Base-by-base conservation (phyloP, 2,329 filamentous ascomycete genomes). In the Cladobotryum protrusum region DNA sequence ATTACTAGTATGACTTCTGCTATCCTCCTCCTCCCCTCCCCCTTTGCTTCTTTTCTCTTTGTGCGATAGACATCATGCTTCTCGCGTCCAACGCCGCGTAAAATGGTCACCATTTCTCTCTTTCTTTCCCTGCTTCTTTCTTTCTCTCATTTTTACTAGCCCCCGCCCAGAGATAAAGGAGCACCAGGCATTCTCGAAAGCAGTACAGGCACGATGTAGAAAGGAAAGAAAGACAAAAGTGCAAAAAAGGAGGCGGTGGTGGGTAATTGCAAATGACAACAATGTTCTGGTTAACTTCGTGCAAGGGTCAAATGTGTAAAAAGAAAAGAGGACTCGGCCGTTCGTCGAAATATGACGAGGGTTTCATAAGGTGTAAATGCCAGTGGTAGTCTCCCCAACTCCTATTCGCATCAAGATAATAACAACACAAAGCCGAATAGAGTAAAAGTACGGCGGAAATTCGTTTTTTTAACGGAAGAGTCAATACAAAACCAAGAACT, bases 371-470 rank as follows among this genome's bases (percentile, higher is more conserved):
- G 14, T n/a, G 14, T n/a, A 37, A 37, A 37, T 37, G 35, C 35
- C 35, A 37, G 17, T 37, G 14, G 17, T 37, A 37, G 43, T 34
- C 48, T 43, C 44, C 48, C 48, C 44, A 47, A 50, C 43, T 50
- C 48, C 48, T 46, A 13, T 46, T 37, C 20, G 39, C 39, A 43
- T 13, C 46, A 50, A 43, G 15, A 18, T 37, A 50, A 42, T 42
- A 20, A 42, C 24, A 29, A 29, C 39, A 42, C 39, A 42, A 42
- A 42, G 39, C 18, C 39, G 19, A 20, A 42, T 18, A 42, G 4
- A 15, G 29, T 12, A 39, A 46, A 20, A 13, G 40, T 12, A 46
- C 41, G 33, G n/a, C 11, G 17, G 11, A 19, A 20, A 46, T n/a
- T 29, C 24, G 6, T 45, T 17, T 33, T n/a, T 24, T 32, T 45